Evolutionary conservation across 805 yeast genomes (phyloP), one percentile per base, ranked within the genome.

Genomic region (Ogataea corticis): DNA sequence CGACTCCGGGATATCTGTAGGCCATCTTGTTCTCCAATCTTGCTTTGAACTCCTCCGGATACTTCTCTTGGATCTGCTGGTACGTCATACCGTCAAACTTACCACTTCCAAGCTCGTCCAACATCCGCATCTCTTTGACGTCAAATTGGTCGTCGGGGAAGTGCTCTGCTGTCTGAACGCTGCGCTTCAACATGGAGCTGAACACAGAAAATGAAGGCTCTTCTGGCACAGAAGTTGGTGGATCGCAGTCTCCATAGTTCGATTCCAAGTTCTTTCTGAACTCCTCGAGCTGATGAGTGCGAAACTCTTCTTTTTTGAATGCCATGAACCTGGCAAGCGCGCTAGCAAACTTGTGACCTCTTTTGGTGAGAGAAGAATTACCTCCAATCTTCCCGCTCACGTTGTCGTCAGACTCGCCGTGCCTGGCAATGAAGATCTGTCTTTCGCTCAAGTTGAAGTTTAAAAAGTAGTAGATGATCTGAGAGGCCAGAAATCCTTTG

Each of bases 1-100:
- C 97, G 40, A 89, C 87, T 3, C 99, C 99, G 1, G 98, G 99
- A 61, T 92, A 92, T 49, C 99, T 73, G 66, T 92, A 92, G 14
- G 84, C 73, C 56, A 92, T 73, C 66, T 92, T 92, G 65, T 89
- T 85, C 33, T 75, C 71, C 54, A 88, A 67, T 47, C 98, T 77
- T 14, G 89, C 77, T 33, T 77, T 79, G 61, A 84, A 92, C 63
- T 92, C 98, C 30, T 77, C 77, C 0, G 97, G 96, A 57, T 75
- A 79, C 50, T 71, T 69, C 10, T 67, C 69, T 62, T 84, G 87
- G 52, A 92, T 91, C 55, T 92, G 95, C 42, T 82, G 83, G 61
- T 94, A 91, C 0, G 98, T 91, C 84, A 91, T 73, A 3, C 96
- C 96, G 56, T 92, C 98, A 58, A 83, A 88, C 50, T 80, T 80